A percentile compares a stretch with the other conserved stretches of the same genome.
Evolutionary conservation across 2,329 filamentous ascomycete genomes (phyloP).

Genomic region (Penicillium hesseltinei): DNA sequence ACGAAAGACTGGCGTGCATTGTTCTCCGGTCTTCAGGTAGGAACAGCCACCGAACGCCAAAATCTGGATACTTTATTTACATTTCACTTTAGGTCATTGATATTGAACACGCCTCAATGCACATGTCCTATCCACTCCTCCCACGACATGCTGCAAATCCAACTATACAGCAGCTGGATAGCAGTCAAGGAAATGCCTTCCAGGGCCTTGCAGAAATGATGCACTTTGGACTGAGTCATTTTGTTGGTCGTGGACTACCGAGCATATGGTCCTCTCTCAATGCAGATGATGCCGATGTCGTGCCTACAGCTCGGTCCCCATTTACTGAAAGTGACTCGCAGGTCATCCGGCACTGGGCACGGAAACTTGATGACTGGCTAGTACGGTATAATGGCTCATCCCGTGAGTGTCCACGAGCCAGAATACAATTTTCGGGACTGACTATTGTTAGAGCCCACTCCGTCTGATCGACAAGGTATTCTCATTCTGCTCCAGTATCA

Average conservation of each 20-base stretch:
- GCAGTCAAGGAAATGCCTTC: slow-evolving; percentile 25
- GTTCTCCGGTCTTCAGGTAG: slow-evolving; percentile 30
- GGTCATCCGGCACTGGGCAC: slow-evolving; percentile 30
- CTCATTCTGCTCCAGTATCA: slow-evolving; percentile 33
- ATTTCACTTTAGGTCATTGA: slow-evolving; percentile 25
- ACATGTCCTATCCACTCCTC: slow-evolving; percentile 31
- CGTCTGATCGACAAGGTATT: slow-evolving; percentile 31
- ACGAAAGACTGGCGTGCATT: slow-evolving; percentile 25
- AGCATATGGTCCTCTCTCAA: slow-evolving; percentile 32
- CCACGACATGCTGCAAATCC: slow-evolving; percentile 25
- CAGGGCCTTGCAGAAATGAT: slow-evolving; percentile 32
- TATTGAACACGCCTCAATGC: slow-evolving; percentile 34
- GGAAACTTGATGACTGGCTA: slow-evolving; percentile 31
- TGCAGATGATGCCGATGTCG: slow-evolving; percentile 13
- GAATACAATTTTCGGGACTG: background rate
- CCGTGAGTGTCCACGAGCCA: slow-evolving; percentile 16
- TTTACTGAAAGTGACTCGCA: slow-evolving; percentile 30
- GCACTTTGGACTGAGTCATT: slow-evolving; percentile 32
- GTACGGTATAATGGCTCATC: slow-evolving; percentile 30
- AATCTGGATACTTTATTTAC: background rate
- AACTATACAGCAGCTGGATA: slow-evolving; percentile 21
- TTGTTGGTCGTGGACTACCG: slow-evolving; percentile 29
- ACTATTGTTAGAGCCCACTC: slow-evolving; percentile 22
- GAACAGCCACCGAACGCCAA: background rate
- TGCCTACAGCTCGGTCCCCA: slow-evolving; percentile 13